phyloP scores from a whole-genome alignment of 176 grass and related monocot genomes.

The Poa annua region DNA sequence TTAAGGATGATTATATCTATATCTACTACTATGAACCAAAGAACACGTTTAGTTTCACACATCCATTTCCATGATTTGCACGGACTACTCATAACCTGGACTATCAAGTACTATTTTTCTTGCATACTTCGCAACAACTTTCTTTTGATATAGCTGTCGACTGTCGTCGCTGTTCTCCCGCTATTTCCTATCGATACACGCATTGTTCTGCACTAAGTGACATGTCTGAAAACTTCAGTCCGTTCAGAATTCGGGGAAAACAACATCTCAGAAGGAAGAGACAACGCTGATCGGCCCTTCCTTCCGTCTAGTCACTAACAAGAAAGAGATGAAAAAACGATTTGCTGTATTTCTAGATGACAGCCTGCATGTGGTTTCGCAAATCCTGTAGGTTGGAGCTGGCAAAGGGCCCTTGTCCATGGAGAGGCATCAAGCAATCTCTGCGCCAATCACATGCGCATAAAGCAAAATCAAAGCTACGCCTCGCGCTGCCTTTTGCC shows the following conservation, averaged over 20 bases:
- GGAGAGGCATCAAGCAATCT: slow-evolving; percentile 32
- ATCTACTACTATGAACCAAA: too few species aligned
- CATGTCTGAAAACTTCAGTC: not conserved
- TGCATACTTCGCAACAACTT: not conserved
- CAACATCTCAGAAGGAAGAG: not conserved
- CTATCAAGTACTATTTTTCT: too few species aligned
- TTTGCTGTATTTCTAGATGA: not conserved
- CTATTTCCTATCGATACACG: not conserved
- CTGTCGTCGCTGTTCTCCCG: not conserved
- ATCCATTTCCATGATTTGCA: not conserved
- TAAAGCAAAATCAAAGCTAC: slow-evolving; percentile 4
- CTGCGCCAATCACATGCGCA: slow-evolving; percentile 35
- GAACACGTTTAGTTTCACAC: not conserved
- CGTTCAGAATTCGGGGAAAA: not conserved
- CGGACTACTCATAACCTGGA: not conserved
- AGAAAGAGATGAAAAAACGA: slow-evolving; percentile 18
- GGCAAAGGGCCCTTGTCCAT: slow-evolving; percentile 22
- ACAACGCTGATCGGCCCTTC: not conserved
- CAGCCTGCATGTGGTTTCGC: not conserved
- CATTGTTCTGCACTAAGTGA: not conserved
- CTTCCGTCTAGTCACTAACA: not conserved
- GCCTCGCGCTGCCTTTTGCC: slow-evolving; percentile 1
- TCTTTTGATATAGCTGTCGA: not conserved
- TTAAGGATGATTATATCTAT: not conserved
- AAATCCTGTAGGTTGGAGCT: slow-evolving; percentile 17